Evolutionary conservation across 1,284 basidiomycete genomes (phyloP).

Genomic region (Salmacisia buchloeana): DNA sequence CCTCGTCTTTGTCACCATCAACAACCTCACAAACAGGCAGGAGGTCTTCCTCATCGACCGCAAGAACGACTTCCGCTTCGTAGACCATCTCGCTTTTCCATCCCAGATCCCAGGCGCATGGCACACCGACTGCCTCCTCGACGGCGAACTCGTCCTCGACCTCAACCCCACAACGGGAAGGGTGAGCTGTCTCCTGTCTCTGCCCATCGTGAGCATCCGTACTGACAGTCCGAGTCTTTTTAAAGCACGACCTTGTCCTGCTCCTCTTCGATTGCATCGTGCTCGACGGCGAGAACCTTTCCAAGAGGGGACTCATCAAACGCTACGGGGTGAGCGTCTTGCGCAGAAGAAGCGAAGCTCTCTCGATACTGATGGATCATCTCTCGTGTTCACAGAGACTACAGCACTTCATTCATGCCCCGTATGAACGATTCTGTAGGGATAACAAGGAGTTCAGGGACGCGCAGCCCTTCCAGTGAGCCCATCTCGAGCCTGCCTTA

Average conservation of each 20-base stretch:
- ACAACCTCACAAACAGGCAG: slow-evolving; percentile 58
- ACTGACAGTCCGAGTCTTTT: neutral
- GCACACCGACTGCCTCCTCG: slow-evolving; percentile 70
- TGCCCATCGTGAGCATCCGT: neutral
- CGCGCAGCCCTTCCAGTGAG: neutral
- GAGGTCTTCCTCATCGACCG: slow-evolving; percentile 81
- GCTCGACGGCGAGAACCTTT: slow-evolving; percentile 77
- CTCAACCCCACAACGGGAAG: slow-evolving; percentile 56
- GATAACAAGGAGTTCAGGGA: neutral
- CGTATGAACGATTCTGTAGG: neutral
- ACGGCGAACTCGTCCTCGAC: slow-evolving; percentile 92
- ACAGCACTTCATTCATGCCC: neutral
- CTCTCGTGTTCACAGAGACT: slow-evolving; percentile 9
- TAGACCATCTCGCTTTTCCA: slow-evolving; percentile 77
- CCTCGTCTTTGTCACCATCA: slow-evolving; percentile 69
- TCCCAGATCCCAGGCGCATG: neutral
- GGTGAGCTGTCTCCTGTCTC: neutral
- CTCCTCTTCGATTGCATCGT: slow-evolving; percentile 92
- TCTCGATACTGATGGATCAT: slow-evolving; percentile 7
- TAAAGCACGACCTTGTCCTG: slow-evolving; percentile 54
- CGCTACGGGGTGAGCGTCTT: slow-evolving; percentile 80
- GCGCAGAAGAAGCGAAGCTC: too few relatives aligned
- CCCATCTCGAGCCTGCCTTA: neutral
- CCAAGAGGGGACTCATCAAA: slow-evolving; percentile 72
- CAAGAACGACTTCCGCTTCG: slow-evolving; percentile 71